Evolutionary conservation across 306 rosid species (phyloP), one percentile per base, ranked within the genome.

Genomic region (Begonia peltatifolia): DNA sequence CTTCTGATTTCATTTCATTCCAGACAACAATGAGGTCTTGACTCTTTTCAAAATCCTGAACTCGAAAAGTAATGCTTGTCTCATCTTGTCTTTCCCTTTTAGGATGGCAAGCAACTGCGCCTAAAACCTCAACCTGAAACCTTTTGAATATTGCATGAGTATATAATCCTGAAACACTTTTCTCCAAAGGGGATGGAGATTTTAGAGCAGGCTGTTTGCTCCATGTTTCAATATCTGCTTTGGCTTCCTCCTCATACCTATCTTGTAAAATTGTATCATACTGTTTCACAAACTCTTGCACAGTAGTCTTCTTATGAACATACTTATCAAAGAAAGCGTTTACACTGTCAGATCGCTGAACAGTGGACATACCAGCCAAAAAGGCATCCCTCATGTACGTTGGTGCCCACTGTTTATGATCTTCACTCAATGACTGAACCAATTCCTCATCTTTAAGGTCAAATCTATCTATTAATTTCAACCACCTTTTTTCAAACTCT

Each of bases 211-310:
- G 92, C 38, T 63, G 77, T 73, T 79, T 85, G 76, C 77, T 86
- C 95, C 92, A 86, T 18, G 83, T 80, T 71, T 90, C 99, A 36
- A 83, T 85, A 76, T 90, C 95, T 63, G 95, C 95, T 68, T 86
- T 90, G 35, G 95, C 99, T 81, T 90, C 99, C 75, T 90, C 99
- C 69, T 90, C 99, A 66, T 80, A 90, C 75, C 95, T 77, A 71
- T 90, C 99, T 74, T 83, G 99, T 65, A 90, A 71, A 67, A 90
- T 75, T 62, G 72, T 52, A 71, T 83, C 94, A 50, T 90, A 86
- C 77, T 71, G 94, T 68, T 75, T 86, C 62, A 83, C 69, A 65
- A 90, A 90, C 64, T 90, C 99, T 68, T 76, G 94, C 43, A 79
- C 80, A 52, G 83, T 67, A 57, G 95, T 90, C 79, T 86, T 90